Conservation (phyloP, 257 asterid species). For the Solanum pinnatisectum region DNA sequence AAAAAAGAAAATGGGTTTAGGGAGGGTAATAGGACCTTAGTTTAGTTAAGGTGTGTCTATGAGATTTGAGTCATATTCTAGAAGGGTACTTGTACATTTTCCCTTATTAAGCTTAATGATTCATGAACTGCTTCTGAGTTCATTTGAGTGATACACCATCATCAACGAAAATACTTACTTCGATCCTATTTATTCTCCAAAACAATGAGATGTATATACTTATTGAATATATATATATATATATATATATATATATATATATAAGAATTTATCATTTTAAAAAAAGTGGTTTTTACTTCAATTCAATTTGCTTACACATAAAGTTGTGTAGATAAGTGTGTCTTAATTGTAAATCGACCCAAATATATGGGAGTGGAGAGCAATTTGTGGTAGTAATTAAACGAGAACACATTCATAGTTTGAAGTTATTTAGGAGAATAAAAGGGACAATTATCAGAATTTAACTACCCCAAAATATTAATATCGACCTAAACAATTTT, state of each 20-base stretch:
- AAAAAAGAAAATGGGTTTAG: too few species aligned
- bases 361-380: not conserved
- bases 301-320: not conserved
- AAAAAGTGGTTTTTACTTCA: not conserved
- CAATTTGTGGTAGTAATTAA: too few species aligned
- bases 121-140: not conserved
- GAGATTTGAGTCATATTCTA: too few species aligned
- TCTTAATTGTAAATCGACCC: not conserved
- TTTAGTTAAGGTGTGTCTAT: too few species aligned
- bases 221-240: too few species aligned
- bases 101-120: not conserved
- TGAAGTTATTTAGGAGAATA: not conserved
- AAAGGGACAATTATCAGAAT: not conserved
- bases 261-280: not conserved
- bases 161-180: not conserved
- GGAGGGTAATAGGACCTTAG: too few species aligned
- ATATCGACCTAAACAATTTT: not conserved
- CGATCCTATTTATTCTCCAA: not conserved
- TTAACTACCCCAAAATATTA: not conserved
- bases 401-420: not conserved
- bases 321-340: not conserved
- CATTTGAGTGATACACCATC: not conserved
- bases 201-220: not conserved
- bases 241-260: too few species aligned
- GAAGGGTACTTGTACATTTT: too few species aligned